Evolutionary conservation across 2,329 filamentous ascomycete species (phyloP), one percentile per base, ranked within the genome.

Genomic region (Neonectria punicea): DNA sequence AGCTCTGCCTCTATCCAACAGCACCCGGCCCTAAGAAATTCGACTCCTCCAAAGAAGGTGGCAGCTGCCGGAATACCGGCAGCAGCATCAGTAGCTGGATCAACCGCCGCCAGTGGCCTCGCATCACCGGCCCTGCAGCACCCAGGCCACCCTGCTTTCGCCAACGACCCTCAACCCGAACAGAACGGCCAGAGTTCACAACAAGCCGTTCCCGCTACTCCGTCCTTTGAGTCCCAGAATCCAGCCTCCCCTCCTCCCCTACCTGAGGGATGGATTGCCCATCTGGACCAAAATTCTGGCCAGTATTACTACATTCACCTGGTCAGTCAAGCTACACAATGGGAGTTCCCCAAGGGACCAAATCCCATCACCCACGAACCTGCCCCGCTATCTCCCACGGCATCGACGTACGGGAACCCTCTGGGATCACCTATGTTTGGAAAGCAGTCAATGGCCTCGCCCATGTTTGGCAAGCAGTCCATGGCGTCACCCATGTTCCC

Each of bases 291-390:
- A 70, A 97, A 92, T 76, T 98, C 95, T 2, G 96, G 96, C 1
- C 95, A 98, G 76, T 99, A 98, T 80, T 99, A 99, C 79, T 99
- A 99, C 76, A 99, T 99, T 65, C 96, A 99, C 78, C 86, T 99
- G 32, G 92, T 94, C 1, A 94, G 93, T 0, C 96, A 98, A 77
- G 93, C 94, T 3, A 99, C 96, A 1, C 96, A 99, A 77, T 99
- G 96, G 96, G 96, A 99, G 75, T 98, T 98, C 71, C 96, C 96
- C 30, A 98, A 98, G 80, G 95, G 95, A 0, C 94, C 94, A 0
- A 97, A 93, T 25, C 95, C 95, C 1, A 85, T 98, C 58, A 92
- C 93, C 67, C 87, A 97, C 68, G 94, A 97, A 65, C 87, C 92
- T 14, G 85, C 89, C 16, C 95, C 95, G 0, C 82, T 98, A 61